Base-by-base conservation (phyloP, 768 basidiomycete species). In the Tulasnella sp. region DNA sequence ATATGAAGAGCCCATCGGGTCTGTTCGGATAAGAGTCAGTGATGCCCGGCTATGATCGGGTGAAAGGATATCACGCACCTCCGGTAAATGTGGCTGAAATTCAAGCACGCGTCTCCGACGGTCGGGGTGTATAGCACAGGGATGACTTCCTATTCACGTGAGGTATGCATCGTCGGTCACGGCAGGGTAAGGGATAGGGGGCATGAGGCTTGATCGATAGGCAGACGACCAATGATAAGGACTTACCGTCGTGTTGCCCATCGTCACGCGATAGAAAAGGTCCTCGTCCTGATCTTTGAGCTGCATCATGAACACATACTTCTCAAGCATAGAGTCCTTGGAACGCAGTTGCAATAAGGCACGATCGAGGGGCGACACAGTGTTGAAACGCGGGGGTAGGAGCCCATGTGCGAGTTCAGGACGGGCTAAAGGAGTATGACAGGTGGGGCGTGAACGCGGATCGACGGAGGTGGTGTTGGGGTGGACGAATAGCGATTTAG, bases 41-140 rank as follows among this genome's bases (percentile, higher is more conserved):
- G 44, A 32, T 21, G 26, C 7, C 30, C n/a, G 9, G 3, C 29
- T 13, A 11, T 15, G 24, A 24, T 34, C 19, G 51, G 55, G 34
- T 56, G 30, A 23, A 26, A 41, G 7, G 32, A 10, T 7, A 38
- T 5, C 15, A 29, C 43, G 19, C 13, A 52, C 42, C 79, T 77
- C 64, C 85, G 76, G 69, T 83, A 89, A 64, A 84, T 89, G 62
- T 85, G 81, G 21, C 84, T 86, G 73, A 81, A 92, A 67, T 88
- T 84, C 64, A 88, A 69, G 68, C 90, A 93, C 2, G 91, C 92
- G 66, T 94, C 89, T 24, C 92, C 92, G 27, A 95, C 90, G 13
- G 88, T 90, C 0, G 92, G 92, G 0, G 92, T 95, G 70, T 94
- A 95, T 58, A 95, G 89, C 44, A 93, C 77, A 13, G 92, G 91